Evolutionary conservation across 345 rosid species (phyloP), one percentile per base, ranked within the genome.

Genomic region (Iberis pinnata): DNA sequence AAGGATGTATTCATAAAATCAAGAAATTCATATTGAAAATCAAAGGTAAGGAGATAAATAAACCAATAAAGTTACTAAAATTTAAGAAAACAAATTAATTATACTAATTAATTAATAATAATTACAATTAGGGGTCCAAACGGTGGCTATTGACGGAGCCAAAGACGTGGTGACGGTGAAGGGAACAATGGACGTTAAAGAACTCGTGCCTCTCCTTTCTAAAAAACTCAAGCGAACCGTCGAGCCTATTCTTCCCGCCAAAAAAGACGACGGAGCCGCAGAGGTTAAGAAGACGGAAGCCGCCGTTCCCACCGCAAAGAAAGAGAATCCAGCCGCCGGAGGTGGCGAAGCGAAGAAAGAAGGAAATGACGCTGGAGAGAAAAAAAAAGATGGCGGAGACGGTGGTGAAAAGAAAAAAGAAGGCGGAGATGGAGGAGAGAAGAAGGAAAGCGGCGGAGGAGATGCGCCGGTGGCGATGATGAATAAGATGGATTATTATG

Each of bases 131-230:
- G 98, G 98, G 0, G 93, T 92, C 39, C 58, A 61, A 1, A 22
- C 67, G 26, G 89, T 92, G 40, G 55, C 58, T 12, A 29, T 88
- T 0, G 93, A 85, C 43, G 75, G 47, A 37, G 76, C 66, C 3
- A 92, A 81, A 69, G 96, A 88, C 56, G 49, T 69, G 1, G 88
- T 92, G 15, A 71, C 82, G 11, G 88, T 88, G 12, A 85, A 76
- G 20, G 98, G 98, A 13, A 88, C 78, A 3, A 76, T 81, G 78
- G 93, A 87, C 55, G 76, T 61, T 3, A 78, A 83, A 60, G 78
- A 76, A 36, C 64, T 85, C 25, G 73, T 50, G 4, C 77, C 88
- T 12, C 52, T 69, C 25, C 82, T 92, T 31, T 49, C 47, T 20
- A 69, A 65, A 22, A 92, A 77, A 67, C 75, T 88, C 48, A 78